Evolutionary conservation across 225 moss, liverwort and hornwort genomes (phyloP).

Genomic region (Antitrichia curtipendula): DNA sequence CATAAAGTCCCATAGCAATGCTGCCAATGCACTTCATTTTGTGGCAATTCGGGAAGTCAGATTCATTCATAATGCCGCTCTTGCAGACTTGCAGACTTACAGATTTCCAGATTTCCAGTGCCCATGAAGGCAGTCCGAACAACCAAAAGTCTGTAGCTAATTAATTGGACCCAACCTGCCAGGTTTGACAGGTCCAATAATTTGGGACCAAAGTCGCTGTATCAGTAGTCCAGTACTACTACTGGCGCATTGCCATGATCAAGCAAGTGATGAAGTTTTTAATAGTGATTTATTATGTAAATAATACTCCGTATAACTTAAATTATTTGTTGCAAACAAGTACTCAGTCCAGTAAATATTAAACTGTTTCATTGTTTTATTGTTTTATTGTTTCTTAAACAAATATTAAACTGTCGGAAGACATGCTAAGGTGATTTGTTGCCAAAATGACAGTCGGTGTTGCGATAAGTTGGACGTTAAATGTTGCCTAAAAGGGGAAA

Average conservation of each 20-base stretch:
- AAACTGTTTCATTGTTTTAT: no score
- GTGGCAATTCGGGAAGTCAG: neutral
- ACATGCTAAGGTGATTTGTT: no score
- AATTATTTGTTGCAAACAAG: neutral
- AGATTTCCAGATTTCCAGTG: neutral
- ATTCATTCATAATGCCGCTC: neutral
- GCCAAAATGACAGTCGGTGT: neutral
- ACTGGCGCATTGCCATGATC: neutral
- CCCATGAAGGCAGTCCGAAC: neutral
- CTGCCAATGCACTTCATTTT: neutral
- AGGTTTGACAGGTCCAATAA: slow-evolving; percentile 17
- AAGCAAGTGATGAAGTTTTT: neutral
- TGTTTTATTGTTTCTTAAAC: no score
- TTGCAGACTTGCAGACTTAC: no score
- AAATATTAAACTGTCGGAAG: neutral
- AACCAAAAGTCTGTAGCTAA: neutral
- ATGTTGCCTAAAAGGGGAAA: no score
- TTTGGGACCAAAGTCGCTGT: slow-evolving; percentile 2
- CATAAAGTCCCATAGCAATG: neutral
- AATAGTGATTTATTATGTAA: neutral
- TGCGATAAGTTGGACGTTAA: no score
- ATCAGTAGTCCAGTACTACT: neutral
- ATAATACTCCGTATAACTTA: neutral
- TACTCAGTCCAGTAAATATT: no score
- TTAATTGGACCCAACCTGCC: neutral